Conservation (phyloP, 2,329 filamentous ascomycete genomes). For the Botrytis medusae region DNA sequence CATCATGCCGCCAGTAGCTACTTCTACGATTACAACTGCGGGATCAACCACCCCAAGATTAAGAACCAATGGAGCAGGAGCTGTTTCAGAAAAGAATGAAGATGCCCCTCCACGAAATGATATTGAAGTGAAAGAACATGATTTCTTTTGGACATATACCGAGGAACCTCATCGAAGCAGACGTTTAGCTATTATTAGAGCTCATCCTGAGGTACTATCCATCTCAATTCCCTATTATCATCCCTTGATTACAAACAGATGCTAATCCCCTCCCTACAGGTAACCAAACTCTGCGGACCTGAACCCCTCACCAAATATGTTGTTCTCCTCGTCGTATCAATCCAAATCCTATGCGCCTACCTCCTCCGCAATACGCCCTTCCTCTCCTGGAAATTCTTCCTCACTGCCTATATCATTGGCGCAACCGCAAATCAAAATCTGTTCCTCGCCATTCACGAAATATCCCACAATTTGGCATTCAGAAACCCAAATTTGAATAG, state of each 20-base stretch:
- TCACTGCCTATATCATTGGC: constrained; percentile 85
- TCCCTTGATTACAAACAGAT: neutral
- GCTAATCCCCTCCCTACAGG: constrained; percentile 49
- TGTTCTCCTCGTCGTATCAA: constrained; percentile 76
- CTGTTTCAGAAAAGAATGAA: neutral
- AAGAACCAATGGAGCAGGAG: constrained; percentile 4
- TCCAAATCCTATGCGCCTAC: constrained; percentile 78
- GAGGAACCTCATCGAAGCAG: constrained; percentile 94
- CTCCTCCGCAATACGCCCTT: constrained; percentile 74
- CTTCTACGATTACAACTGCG: constrained; percentile 17
- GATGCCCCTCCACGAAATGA: constrained; percentile 22
- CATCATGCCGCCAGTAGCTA: constrained; percentile 19
- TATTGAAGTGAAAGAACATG: constrained; percentile 37
- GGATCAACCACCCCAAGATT: constrained; percentile 7
- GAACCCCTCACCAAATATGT: constrained; percentile 95
- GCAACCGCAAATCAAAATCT: constrained; percentile 98
- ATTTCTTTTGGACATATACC: constrained; percentile 98
- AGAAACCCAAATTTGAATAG: constrained; percentile 76
- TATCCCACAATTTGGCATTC: constrained; percentile 96
- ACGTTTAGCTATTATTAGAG: constrained; percentile 93
- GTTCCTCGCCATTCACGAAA: constrained; percentile 98
- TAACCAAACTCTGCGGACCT: constrained; percentile 94
- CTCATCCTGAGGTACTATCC: constrained; percentile 80
- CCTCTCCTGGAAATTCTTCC: constrained; percentile 80
- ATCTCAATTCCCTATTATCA: neutral